phyloP scores from a whole-genome alignment of 345 rosid genomes.

The Abelmoschus esculentus region DNA sequence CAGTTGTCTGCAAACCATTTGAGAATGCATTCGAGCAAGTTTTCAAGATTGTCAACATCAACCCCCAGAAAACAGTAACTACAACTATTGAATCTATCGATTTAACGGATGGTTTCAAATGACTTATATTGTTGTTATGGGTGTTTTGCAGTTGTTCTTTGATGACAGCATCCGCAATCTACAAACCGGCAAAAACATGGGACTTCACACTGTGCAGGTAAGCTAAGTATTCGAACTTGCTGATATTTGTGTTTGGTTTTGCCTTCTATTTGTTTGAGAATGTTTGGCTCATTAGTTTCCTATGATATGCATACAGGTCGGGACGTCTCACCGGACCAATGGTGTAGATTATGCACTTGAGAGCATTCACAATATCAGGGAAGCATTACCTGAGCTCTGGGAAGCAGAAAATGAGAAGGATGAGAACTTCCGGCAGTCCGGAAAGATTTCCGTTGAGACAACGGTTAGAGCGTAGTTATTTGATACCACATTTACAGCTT shows the following conservation, averaged over 20 bases:
- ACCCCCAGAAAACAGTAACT: slow-evolving; percentile 73
- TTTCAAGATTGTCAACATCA: slow-evolving; percentile 58
- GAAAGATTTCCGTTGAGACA: slow-evolving; percentile 57
- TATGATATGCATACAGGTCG: slow-evolving; percentile 35
- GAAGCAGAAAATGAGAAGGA: slow-evolving; percentile 50
- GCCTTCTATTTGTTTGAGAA: neutral
- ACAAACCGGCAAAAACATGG: slow-evolving; percentile 61
- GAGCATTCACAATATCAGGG: slow-evolving; percentile 84
- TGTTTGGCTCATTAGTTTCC: neutral
- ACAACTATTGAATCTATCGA: neutral
- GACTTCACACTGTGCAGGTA: slow-evolving; percentile 82
- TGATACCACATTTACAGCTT: slow-evolving; percentile 12
- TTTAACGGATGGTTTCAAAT: neutral
- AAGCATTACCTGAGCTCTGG: slow-evolving; percentile 86
- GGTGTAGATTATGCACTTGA: slow-evolving; percentile 77
- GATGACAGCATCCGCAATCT: slow-evolving; percentile 82
- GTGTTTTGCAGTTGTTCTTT: slow-evolving; percentile 61
- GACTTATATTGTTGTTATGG: neutral
- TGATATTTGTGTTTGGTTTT: neutral
- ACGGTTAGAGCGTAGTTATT: slow-evolving; percentile 44
- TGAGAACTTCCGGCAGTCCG: slow-evolving; percentile 32
- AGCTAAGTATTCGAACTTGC: slow-evolving; percentile 11
- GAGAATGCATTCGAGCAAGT: slow-evolving; percentile 64
- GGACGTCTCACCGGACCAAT: slow-evolving; percentile 48
- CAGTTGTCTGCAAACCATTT: slow-evolving; percentile 83